Conservation (phyloP, 257 asterid genomes). For the Pogostemon cablin region DNA sequence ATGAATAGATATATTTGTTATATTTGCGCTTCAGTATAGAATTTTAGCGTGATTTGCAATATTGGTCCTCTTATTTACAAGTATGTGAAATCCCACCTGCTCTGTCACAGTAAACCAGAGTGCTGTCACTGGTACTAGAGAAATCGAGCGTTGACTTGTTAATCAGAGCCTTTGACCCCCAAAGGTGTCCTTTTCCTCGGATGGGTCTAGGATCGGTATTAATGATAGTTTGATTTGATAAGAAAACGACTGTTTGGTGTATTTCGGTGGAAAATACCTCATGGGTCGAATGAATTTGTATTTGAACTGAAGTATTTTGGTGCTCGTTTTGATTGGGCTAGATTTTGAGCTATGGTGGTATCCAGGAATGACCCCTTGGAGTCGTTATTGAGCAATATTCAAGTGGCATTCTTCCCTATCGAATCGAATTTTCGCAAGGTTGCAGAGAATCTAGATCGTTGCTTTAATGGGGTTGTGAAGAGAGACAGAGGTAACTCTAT, state of each 20-base stretch:
- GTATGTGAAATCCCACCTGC: background rate
- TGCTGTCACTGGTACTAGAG: background rate
- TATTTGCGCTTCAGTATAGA: too few species aligned
- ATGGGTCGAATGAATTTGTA: too few species aligned
- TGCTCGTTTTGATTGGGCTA: constrained; percentile 25
- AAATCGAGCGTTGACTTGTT: constrained; percentile 28
- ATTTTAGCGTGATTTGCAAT: background rate
- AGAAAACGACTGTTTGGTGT: background rate
- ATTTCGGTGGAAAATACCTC: constrained; percentile 20
- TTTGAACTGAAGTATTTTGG: constrained; percentile 16
- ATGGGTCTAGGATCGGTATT: constrained; percentile 13
- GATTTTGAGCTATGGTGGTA: constrained; percentile 57
- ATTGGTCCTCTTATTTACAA: background rate
- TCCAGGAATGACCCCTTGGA: constrained; percentile 66
- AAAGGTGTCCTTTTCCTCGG: background rate
- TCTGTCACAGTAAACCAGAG: background rate
- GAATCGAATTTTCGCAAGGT: constrained; percentile 64
- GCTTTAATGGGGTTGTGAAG: constrained; percentile 54
- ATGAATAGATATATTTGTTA: too few species aligned
- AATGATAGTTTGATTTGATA: constrained; percentile 21
- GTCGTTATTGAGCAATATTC: constrained; percentile 64
- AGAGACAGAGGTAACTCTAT: constrained; percentile 37
- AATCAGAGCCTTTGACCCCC: background rate
- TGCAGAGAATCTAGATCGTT: constrained; percentile 64
- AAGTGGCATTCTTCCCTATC: constrained; percentile 66